Percentiles rank a stretch among this genome's conserved stretches.
These are phyloP conservation scores for Lepidopterella palustris DNA, from an alignment of 495 filamentous ascomycete species.

Conservation along the genomic window DNA sequence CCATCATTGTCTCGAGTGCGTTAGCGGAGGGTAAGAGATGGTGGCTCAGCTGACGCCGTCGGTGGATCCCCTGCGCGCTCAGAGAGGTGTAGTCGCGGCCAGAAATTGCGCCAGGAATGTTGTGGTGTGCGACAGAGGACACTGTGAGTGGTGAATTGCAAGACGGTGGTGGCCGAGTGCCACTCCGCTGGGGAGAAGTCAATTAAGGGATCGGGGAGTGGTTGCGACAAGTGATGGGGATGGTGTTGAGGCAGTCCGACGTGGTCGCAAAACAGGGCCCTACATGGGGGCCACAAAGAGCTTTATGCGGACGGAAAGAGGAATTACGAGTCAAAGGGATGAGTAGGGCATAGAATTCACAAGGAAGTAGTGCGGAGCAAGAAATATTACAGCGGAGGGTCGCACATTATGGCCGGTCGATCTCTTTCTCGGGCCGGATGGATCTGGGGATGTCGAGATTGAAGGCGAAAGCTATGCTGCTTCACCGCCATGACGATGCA, in stretches of 20 bases:
- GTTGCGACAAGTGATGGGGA: neutral
- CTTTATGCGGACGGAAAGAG: neutral
- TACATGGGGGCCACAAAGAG: neutral
- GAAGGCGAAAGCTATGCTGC: no score
- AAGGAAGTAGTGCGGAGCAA: neutral
- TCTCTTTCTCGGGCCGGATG: neutral
- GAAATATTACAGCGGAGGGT: neutral
- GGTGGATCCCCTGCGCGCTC: constrained; percentile 14
- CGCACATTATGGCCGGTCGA: neutral
- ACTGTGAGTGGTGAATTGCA: constrained; percentile 17
- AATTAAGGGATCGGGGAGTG: constrained; percentile 8
- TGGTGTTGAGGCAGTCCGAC: constrained; percentile 4
- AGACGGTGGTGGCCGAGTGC: constrained; percentile 14
- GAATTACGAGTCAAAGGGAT: neutral
- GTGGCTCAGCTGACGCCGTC: constrained; percentile 15
- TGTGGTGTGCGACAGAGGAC: constrained; percentile 9
- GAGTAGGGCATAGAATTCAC: neutral
- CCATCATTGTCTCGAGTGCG: constrained; percentile 13
- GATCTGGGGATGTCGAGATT: neutral
- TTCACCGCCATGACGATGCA: no score
- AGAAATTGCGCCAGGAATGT: constrained; percentile 15
- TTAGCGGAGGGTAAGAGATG: constrained; percentile 18
- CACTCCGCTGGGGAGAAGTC: constrained; percentile 2
- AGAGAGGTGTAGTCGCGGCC: constrained; percentile 10
- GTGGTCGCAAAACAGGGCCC: neutral